Conservation (phyloP, 208 protist genomes). For the Trypanosoma boissoni region DNA sequence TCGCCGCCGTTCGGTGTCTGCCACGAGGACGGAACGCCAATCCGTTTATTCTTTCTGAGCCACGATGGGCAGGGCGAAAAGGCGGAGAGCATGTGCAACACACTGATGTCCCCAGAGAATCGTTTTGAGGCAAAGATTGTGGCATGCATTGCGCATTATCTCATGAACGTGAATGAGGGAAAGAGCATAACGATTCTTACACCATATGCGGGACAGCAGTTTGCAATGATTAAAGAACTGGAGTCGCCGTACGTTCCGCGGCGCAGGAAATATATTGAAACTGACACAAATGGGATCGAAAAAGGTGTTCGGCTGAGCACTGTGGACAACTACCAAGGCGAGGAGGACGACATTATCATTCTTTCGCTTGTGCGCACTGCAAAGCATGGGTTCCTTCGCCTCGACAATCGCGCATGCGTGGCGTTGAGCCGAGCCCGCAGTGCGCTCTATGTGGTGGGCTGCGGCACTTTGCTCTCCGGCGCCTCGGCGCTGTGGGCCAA, state of each 20-base stretch:
- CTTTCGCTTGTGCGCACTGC: constrained; percentile 58
- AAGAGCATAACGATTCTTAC: constrained; percentile 53
- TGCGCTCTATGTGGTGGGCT: constrained; percentile 23
- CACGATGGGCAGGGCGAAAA: constrained; percentile 1
- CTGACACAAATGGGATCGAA: neutral
- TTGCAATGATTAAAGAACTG: constrained; percentile 19
- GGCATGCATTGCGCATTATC: constrained; percentile 22
- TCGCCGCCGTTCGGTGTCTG: constrained; percentile 4
- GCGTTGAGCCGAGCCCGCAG: constrained; percentile 16
- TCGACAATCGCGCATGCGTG: constrained; percentile 22
- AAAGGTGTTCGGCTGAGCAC: constrained; percentile 32
- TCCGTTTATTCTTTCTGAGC: constrained; percentile 1
- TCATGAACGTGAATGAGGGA: constrained; percentile 9
- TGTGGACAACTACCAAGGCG: constrained; percentile 79
- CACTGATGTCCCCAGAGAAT: neutral
- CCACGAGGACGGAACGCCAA: constrained; percentile 1
- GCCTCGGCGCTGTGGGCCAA: constrained; percentile 4
- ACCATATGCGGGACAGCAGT: constrained; percentile 62
- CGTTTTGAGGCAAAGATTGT: constrained; percentile 16
- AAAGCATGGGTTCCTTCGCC: constrained; percentile 15
- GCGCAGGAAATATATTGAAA: neutral
- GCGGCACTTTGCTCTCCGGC: constrained; percentile 7
- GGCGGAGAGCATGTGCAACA: neutral
- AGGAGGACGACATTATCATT: constrained; percentile 75
- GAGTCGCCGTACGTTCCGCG: constrained; percentile 2